Evolutionary conservation across 2,329 filamentous ascomycete genomes (phyloP).

Genomic region (Dryadomyces sulphureus): DNA sequence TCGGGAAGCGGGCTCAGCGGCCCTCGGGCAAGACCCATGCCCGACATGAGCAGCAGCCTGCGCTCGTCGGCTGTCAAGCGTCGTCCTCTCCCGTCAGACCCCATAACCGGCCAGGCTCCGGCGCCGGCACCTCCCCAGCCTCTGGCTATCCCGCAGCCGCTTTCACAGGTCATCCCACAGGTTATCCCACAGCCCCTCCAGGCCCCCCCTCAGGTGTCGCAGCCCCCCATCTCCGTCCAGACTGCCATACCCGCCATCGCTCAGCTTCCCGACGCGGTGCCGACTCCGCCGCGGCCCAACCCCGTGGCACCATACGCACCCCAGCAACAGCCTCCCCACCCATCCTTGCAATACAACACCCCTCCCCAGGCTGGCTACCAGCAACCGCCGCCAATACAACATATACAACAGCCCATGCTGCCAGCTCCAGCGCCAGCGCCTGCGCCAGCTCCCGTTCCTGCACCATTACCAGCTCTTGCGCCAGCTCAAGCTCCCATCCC

Average conservation of each 20-base stretch:
- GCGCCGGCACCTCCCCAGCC: slow-evolving; percentile 22
- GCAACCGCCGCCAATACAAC: background rate
- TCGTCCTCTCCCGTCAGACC: slow-evolving; percentile 69
- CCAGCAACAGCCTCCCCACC: background rate
- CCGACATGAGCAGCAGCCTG: background rate
- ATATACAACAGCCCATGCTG: background rate
- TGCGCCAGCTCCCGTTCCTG: background rate
- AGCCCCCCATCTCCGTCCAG: too few relatives aligned
- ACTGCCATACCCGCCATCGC: slow-evolving; percentile 14
- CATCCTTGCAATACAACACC: background rate
- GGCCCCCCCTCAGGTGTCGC: background rate
- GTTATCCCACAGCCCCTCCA: too few relatives aligned
- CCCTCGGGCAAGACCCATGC: background rate
- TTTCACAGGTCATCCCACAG: background rate
- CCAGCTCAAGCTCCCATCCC: background rate
- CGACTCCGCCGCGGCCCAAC: slow-evolving; percentile 22
- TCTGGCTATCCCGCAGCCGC: background rate
- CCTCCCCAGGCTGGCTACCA: background rate
- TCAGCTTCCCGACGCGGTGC: slow-evolving; percentile 12
- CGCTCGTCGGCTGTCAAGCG: slow-evolving; percentile 50
- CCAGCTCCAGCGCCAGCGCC: background rate
- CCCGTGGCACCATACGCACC: slow-evolving; percentile 5
- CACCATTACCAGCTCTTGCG: background rate
- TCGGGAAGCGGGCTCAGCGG: slow-evolving; percentile 9
- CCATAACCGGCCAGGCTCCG: slow-evolving; percentile 42